A percentile compares a stretch with the other conserved stretches of the same genome.
Evolutionary conservation across 139 green algal species (phyloP).

Genomic region (Micractinium conductrix): DNA sequence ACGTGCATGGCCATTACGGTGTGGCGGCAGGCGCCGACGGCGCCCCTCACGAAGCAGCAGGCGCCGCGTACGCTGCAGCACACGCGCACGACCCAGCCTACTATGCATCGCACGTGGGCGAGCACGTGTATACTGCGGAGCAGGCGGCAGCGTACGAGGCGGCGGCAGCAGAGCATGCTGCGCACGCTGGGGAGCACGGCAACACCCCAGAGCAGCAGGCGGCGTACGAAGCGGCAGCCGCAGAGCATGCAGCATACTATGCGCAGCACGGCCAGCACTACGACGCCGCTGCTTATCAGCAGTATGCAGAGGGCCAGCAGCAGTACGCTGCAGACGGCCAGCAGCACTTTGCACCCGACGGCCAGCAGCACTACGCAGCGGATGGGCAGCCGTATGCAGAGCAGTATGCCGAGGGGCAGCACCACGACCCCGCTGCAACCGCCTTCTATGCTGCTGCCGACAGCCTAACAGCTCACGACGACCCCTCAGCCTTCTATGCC

Average conservation of each 20-base stretch:
- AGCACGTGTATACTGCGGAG: no score
- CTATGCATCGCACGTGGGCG: no score
- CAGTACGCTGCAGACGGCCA: not conserved
- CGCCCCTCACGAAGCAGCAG: not conserved
- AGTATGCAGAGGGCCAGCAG: not conserved
- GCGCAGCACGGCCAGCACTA: conserved; percentile 10
- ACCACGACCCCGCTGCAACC: conserved; percentile 9
- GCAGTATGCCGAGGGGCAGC: conserved; percentile 20
- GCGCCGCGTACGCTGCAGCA: not conserved
- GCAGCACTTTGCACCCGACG: conserved; percentile 20
- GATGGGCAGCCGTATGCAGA: not conserved
- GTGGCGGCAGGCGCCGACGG: not conserved
- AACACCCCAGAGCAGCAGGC: no score
- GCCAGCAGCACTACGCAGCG: conserved; percentile 25
- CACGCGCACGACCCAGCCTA: no score
- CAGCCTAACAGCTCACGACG: no score
- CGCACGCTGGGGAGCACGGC: no score
- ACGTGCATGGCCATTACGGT: not conserved
- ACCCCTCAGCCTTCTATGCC: no score
- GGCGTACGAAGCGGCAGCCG: no score
- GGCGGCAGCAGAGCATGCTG: no score
- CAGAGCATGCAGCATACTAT: not conserved
- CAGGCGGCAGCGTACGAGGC: no score
- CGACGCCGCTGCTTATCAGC: not conserved
- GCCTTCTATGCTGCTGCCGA: no score